Percentiles rank a stretch among this genome's conserved stretches.
phyloP scores from a whole-genome alignment of 2,329 filamentous ascomycete species.

The Arthroderma uncinatum region DNA sequence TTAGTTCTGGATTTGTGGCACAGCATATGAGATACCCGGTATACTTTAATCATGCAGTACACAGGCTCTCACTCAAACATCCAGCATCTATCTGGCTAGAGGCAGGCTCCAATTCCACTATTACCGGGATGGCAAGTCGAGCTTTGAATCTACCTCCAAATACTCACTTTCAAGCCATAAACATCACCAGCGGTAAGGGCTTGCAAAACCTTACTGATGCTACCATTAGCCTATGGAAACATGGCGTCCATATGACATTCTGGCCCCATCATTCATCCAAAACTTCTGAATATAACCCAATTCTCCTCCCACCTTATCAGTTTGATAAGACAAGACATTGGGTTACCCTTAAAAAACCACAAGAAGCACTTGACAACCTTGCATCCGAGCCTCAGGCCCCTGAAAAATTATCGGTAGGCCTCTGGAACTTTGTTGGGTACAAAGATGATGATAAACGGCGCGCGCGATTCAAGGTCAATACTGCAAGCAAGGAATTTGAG shows the following conservation, averaged over 20 bases:
- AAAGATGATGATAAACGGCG: background rate
- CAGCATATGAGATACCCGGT: slow-evolving; percentile 36
- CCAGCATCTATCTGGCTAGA: slow-evolving; percentile 31
- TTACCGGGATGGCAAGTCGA: slow-evolving; percentile 21
- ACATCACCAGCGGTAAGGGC: slow-evolving; percentile 6
- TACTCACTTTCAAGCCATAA: slow-evolving; percentile 6
- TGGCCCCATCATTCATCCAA: slow-evolving; percentile 32
- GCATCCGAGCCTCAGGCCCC: background rate
- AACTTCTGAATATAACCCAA: slow-evolving; percentile 15
- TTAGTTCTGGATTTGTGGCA: slow-evolving; percentile 17
- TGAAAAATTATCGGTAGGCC: background rate
- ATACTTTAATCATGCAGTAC: slow-evolving; percentile 35
- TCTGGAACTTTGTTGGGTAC: slow-evolving; percentile 1
- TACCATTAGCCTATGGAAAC: slow-evolving; percentile 32
- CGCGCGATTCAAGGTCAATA: slow-evolving; percentile 6
- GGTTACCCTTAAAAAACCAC: slow-evolving; percentile 4
- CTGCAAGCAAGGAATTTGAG: slow-evolving; percentile 6
- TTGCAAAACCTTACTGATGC: slow-evolving; percentile 19
- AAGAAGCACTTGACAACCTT: background rate
- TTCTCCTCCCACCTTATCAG: slow-evolving; percentile 35
- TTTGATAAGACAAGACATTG: slow-evolving; percentile 28
- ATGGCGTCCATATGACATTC: slow-evolving; percentile 26
- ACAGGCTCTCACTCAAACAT: slow-evolving; percentile 26
- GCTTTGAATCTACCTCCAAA: slow-evolving; percentile 15
- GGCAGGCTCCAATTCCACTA: slow-evolving; percentile 31